Evolutionary conservation across 129 eudicot genomes (phyloP).

Genomic region (Flaveria brownii): DNA sequence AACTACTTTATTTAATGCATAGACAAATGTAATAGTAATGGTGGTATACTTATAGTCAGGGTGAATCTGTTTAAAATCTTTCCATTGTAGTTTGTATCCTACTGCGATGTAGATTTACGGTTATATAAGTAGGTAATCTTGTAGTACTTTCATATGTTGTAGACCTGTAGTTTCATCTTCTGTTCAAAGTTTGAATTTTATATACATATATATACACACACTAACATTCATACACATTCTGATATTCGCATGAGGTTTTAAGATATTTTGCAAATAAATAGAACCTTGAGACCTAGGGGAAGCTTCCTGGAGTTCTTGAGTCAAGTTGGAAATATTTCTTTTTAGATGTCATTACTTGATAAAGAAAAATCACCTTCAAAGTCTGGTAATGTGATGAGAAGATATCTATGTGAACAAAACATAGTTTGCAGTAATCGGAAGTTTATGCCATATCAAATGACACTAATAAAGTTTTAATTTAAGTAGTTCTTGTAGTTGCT

Average conservation of each 20-base stretch:
- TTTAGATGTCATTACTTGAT: background rate
- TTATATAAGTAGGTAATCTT: background rate
- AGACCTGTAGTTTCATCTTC: background rate
- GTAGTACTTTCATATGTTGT: slow-evolving; percentile 1
- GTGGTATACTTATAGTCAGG: background rate
- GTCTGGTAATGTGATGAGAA: no score
- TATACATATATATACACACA: no score
- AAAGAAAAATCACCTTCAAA: no score
- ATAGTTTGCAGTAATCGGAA: background rate
- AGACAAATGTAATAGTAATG: background rate
- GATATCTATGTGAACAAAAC: no score
- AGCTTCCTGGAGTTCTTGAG: background rate
- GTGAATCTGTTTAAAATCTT: no score
- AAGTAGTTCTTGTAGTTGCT: slow-evolving; percentile 7
- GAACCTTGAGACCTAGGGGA: no score
- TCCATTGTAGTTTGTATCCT: no score
- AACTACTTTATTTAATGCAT: slow-evolving; percentile 8
- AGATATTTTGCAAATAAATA: no score
- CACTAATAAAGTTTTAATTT: background rate
- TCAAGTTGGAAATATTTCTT: background rate
- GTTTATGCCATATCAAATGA: slow-evolving; percentile 6
- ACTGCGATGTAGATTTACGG: no score
- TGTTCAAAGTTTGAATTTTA: background rate
- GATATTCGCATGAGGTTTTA: no score
- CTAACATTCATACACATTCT: no score